phyloP scores from a whole-genome alignment of 768 basidiomycete species.

The Kwoniella bestiolae region DNA sequence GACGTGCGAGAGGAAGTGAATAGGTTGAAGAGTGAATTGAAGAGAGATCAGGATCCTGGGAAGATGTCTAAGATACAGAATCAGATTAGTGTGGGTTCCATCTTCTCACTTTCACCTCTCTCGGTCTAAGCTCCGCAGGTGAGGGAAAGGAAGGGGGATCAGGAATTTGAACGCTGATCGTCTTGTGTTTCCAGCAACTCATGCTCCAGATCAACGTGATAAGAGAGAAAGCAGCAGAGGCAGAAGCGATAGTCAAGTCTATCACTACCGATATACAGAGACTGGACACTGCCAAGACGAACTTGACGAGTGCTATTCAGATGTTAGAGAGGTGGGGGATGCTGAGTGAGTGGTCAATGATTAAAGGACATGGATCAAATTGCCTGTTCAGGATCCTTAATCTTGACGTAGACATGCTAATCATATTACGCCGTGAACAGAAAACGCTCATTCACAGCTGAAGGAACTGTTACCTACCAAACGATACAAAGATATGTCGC shows the following conservation, averaged over 20 bases:
- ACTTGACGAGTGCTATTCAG: constrained; percentile 86
- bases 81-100: constrained; percentile 80
- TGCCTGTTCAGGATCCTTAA: too few species aligned
- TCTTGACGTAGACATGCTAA: too few species aligned
- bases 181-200: constrained; percentile 68
- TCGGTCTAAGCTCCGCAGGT: background rate
- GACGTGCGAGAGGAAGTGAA: constrained; percentile 75
- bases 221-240: constrained; percentile 94
- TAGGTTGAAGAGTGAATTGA: constrained; percentile 68
- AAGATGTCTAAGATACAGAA: constrained; percentile 90
- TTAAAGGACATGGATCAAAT: too few species aligned
- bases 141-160: background rate
- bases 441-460: constrained; percentile 78
- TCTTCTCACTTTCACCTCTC: background rate
- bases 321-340: constrained; percentile 87
- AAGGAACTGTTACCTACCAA: constrained; percentile 76
- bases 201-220: constrained; percentile 95
- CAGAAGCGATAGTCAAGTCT: constrained; percentile 90
- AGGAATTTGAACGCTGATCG: background rate
- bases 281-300: constrained; percentile 90
- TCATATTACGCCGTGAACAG: too few species aligned
- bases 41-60: constrained; percentile 79
- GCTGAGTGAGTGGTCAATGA: constrained; percentile 90
- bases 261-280: constrained; percentile 97
- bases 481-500: constrained; percentile 80